Conservation (phyloP, 139 green algal genomes). For the Tetradesmus lagerheimii region DNA sequence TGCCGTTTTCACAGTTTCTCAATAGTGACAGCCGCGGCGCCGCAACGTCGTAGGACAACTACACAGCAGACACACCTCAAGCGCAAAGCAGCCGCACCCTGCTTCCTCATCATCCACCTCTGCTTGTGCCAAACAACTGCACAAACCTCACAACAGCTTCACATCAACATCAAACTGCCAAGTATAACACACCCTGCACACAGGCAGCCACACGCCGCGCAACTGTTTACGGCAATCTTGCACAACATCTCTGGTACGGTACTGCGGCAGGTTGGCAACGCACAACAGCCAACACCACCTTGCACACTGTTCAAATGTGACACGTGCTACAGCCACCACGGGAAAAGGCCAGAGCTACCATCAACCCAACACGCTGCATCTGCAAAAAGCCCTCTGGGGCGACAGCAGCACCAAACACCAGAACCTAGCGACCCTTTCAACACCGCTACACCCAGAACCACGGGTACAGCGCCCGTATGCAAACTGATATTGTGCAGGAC, state of each 20-base stretch:
- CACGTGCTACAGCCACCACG: background rate
- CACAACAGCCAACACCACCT: background rate
- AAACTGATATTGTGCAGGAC: background rate
- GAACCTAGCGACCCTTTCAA: too few species aligned
- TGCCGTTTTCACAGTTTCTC: too few species aligned
- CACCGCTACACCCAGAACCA: background rate
- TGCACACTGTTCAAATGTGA: background rate
- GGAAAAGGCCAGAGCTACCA: background rate
- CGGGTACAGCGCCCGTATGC: background rate
- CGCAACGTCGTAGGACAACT: background rate
- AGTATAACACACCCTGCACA: background rate
- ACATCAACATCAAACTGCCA: background rate
- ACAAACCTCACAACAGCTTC: background rate
- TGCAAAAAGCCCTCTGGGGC: background rate
- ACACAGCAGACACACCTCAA: background rate
- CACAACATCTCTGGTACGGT: background rate
- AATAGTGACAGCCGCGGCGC: too few species aligned
- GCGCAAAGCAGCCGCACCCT: too few species aligned
- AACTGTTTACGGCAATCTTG: background rate
- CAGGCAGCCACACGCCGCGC: background rate
- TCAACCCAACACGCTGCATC: background rate
- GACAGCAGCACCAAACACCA: background rate
- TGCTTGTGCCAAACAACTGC: background rate
- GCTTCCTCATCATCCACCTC: too few species aligned
- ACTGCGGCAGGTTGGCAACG: background rate